Percentiles rank a stretch among this genome's conserved stretches.
phyloP scores from a whole-genome alignment of 164 flowering plant genomes.

The Santalum album region DNA sequence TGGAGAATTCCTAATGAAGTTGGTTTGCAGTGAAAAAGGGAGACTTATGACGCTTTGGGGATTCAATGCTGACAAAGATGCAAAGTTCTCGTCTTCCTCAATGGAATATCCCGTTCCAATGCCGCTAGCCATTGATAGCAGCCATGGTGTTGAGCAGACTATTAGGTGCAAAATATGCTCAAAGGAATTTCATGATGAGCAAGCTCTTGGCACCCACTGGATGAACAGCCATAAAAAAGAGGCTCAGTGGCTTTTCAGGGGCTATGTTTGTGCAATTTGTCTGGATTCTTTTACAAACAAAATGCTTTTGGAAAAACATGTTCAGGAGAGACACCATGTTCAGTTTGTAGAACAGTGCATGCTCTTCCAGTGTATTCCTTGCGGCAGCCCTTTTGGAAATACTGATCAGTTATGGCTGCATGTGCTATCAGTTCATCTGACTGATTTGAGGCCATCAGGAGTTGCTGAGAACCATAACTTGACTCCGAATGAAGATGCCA shows the following conservation, averaged over 20 bases:
- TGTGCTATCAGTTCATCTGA: constrained; percentile 58
- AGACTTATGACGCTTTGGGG: constrained; percentile 72
- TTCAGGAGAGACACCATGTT: constrained; percentile 73
- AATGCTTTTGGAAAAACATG: constrained; percentile 72
- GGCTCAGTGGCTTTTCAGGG: constrained; percentile 82
- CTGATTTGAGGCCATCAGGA: constrained; percentile 39
- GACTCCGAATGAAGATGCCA: constrained; percentile 19
- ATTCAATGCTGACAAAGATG: constrained; percentile 27
- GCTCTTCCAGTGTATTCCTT: constrained; percentile 82
- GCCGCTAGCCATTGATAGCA: constrained; percentile 17
- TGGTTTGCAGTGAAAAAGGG: constrained; percentile 69
- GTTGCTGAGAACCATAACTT: constrained; percentile 20
- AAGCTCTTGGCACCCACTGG: constrained; percentile 69
- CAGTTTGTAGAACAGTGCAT: constrained; percentile 63
- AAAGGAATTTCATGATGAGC: constrained; percentile 47
- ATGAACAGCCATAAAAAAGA: constrained; percentile 79
- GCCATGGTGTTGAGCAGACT: constrained; percentile 15
- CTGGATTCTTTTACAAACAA: constrained; percentile 81
- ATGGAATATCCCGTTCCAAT: constrained; percentile 22
- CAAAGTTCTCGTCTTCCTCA: constrained; percentile 16
- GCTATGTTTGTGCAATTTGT: constrained; percentile 93
- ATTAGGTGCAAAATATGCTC: constrained; percentile 78
- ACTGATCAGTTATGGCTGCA: constrained; percentile 74
- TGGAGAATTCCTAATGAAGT: constrained; percentile 47
- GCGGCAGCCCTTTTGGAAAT: constrained; percentile 69